These are phyloP conservation scores for Xylaria sp. DNA, from an alignment of 495 filamentous ascomycete species.

Conservation along the genomic window DNA sequence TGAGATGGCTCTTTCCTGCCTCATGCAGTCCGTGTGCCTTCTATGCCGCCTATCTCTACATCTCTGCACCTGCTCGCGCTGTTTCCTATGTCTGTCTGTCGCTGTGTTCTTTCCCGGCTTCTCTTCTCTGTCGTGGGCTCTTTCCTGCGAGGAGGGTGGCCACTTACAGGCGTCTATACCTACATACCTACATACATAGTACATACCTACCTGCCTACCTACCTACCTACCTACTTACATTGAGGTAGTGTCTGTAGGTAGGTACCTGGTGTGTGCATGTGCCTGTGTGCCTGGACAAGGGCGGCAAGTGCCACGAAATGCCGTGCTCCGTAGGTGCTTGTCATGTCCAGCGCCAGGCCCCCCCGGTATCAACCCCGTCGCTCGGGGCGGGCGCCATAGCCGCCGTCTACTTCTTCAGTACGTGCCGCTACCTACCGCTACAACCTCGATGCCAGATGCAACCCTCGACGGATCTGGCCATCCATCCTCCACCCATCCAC, in stretches of 20 bases:
- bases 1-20: slow-evolving; percentile 10
- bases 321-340: slow-evolving; percentile 7
- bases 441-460: slow-evolving; percentile 7
- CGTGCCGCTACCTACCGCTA: not conserved
- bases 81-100: not conserved
- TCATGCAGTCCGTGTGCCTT: slow-evolving; percentile 10
- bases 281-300: slow-evolving; percentile 1
- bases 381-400: not conserved
- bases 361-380: slow-evolving; percentile 1
- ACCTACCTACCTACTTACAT: too few species aligned
- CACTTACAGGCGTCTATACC: too few species aligned
- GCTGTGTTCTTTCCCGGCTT: slow-evolving; percentile 8
- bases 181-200: too few species aligned
- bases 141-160: not conserved
- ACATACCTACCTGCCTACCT: too few species aligned
- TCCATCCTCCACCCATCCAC: not conserved
- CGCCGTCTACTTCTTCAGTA: slow-evolving; percentile 8
- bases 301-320: slow-evolving; percentile 26
- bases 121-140: not conserved
- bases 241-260: not conserved
- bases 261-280: not conserved
- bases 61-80: not conserved
- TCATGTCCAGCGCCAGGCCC: not conserved
- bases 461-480: slow-evolving; percentile 18
- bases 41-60: not conserved